phyloP scores from a whole-genome alignment of 805 yeast genomes.

The Kuraishia floccosa region DNA sequence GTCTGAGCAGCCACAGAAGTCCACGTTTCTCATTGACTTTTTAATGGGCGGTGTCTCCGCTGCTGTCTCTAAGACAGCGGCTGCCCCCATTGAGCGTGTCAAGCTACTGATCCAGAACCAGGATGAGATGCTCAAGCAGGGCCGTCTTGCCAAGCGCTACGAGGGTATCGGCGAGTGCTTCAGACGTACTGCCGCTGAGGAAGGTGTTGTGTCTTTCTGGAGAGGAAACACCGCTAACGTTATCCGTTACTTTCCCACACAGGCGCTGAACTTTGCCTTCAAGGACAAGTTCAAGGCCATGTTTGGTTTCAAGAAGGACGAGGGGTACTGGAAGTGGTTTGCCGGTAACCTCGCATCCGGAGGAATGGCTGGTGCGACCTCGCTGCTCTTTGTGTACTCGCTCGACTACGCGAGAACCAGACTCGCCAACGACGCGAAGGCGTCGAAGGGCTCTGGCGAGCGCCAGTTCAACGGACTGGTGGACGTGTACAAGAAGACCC shows the following conservation, averaged over 20 bases:
- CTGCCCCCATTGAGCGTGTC: constrained; percentile 97
- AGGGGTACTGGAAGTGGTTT: constrained; percentile 87
- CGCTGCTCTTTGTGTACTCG: constrained; percentile 88
- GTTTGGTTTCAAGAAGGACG: constrained; percentile 96
- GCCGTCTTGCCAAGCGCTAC: constrained; percentile 81
- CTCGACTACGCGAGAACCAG: constrained; percentile 98
- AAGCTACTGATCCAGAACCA: constrained; percentile 94
- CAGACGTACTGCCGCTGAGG: constrained; percentile 88
- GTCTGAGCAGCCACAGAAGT: constrained; percentile 26
- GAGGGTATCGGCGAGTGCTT: constrained; percentile 89
- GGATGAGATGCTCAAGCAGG: constrained; percentile 97
- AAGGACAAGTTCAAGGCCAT: constrained; percentile 92
- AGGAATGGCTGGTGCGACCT: constrained; percentile 98
- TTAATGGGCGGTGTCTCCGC: constrained; percentile 99
- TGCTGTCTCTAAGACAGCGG: constrained; percentile 96
- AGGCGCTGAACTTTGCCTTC: constrained; percentile 97
- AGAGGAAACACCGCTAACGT: constrained; percentile 99
- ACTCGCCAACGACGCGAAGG: constrained; percentile 96
- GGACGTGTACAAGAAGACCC: constrained; percentile 93
- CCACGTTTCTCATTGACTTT: constrained; percentile 54
- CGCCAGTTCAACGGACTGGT: constrained; percentile 96
- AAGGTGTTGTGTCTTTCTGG: constrained; percentile 93
- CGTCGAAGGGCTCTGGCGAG: constrained; percentile 75
- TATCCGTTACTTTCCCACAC: constrained; percentile 98
- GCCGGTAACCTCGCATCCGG: constrained; percentile 98